Evolutionary conservation across 192 early-diverging fungal genomes (phyloP).

Genomic region (Entomortierella lignicola): DNA sequence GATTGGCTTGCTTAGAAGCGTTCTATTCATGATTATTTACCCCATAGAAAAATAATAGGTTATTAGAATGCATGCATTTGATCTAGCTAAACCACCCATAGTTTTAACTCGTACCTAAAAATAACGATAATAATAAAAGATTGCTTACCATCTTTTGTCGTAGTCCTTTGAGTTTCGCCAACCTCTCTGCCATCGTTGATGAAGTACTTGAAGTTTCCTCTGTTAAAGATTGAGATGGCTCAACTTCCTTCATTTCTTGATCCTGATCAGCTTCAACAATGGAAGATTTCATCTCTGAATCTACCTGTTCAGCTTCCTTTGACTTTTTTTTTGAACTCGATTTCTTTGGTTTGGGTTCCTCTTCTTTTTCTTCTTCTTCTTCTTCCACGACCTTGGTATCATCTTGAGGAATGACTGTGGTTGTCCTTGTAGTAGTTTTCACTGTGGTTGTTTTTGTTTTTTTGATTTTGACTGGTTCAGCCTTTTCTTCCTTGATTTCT

Average conservation of each 20-base stretch:
- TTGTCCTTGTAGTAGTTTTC: slow-evolving; percentile 10
- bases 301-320: not conserved
- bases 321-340: slow-evolving; percentile 1
- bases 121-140: not conserved
- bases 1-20: slow-evolving; percentile 69
- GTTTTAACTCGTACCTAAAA: too few relatives aligned
- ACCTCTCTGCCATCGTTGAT: slow-evolving; percentile 41
- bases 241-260: slow-evolving; percentile 19
- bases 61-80: too few relatives aligned
- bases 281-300: slow-evolving; percentile 5
- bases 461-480: slow-evolving; percentile 1
- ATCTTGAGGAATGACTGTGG: not conserved
- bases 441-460: slow-evolving; percentile 8
- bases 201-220: not conserved
- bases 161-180: slow-evolving; percentile 46
- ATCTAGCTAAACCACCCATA: too few relatives aligned
- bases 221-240: not conserved
- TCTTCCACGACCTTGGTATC: not conserved
- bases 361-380: not conserved
- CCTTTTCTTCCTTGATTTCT: slow-evolving; percentile 5
- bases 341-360: slow-evolving; percentile 5
- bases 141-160: slow-evolving; percentile 42
- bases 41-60: too few relatives aligned
- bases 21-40: slow-evolving; percentile 43
- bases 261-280: slow-evolving; percentile 11